Base-by-base conservation (phyloP, 768 basidiomycete species). In the Neoboletus magnificus region DNA sequence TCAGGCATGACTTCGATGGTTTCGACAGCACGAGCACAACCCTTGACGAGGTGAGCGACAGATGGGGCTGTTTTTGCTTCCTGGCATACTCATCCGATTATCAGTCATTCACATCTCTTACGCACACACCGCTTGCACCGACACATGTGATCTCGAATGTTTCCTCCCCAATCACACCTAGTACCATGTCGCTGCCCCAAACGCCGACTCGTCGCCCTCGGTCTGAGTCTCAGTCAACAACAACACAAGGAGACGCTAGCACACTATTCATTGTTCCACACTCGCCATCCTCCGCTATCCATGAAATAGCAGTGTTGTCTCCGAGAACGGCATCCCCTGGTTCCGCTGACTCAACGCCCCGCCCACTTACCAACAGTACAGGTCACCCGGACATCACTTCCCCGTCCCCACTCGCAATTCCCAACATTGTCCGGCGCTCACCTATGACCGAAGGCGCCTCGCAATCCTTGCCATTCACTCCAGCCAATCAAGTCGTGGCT, bases 41-140 rank as follows among this genome's bases (percentile, higher is more conserved):
- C 10, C 62, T 82, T 51, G 78, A 81, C 46, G 81, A 83, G 78
- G 84, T 83, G 53, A 48, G 71, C 59, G 10, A 3, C 47, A 35
- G 22, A n/a, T 29, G 2, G 43, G 15, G 10, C 12, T 9, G n/a
- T 35, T 27, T 42, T 16, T 20, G 3, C 23, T 9, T 44, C 3
- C 9, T 47, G 5, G 18, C 12, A 16, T 27, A 27, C 44, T 62
- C 35, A 23, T 33, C 33, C 25, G 1, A 42, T 40, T 11, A 16
- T 29, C 33, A 84, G 82, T 77, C 79, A 3, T 78, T 78, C 55
- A 61, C 73, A 1, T 62, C 69, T 22, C 73, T 82, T 43, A 73
- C 80, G 6, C 80, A 77, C 62, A 67, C 73, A 32, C 75, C 80
- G 4, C 72, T 82, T 51, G 71, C 75, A 10, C 80, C 82, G 10